Evolutionary conservation across 1,139 yeast species (phyloP).

Genomic region (Suhomyces ambrosiae): DNA sequence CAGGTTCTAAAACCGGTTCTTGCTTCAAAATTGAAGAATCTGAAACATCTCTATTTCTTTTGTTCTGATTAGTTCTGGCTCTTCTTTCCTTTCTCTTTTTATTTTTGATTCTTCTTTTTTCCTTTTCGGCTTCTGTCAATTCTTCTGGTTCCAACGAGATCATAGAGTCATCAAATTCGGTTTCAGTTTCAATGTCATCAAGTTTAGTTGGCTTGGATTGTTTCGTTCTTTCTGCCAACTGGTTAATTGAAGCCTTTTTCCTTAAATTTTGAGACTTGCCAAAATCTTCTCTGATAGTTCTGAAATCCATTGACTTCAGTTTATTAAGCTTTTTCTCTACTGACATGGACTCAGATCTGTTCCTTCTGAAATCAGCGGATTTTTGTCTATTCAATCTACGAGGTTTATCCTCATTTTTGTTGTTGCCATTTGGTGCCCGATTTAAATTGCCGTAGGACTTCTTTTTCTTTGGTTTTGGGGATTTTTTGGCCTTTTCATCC

Average conservation of each 20-base stretch:
- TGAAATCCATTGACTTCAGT: conserved; percentile 18
- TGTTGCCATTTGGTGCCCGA: neutral
- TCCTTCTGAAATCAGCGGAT: conserved; percentile 17
- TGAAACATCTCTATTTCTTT: conserved; percentile 2
- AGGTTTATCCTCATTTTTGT: conserved; percentile 2
- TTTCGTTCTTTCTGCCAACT: conserved; percentile 4
- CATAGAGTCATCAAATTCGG: conserved; percentile 16
- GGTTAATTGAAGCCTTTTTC: conserved; percentile 13
- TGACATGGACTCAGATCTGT: conserved; percentile 13
- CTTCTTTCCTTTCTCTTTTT: conserved; percentile 20
- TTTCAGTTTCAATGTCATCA: conserved; percentile 15
- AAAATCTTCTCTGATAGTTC: conserved; percentile 6
- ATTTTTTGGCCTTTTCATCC: conserved; percentile 15
- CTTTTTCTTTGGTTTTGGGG: conserved; percentile 6
- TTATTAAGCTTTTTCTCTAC: conserved; percentile 15
- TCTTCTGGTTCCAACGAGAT: conserved; percentile 11
- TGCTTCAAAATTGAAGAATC: neutral
- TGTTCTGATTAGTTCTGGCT: conserved; percentile 12
- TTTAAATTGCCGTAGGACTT: conserved; percentile 15
- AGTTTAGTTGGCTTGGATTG: conserved; percentile 3
- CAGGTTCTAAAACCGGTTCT: neutral
- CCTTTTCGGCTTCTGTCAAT: conserved; percentile 17
- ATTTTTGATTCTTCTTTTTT: conserved; percentile 18
- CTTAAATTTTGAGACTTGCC: conserved; percentile 7
- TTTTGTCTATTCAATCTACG: conserved; percentile 15